Conservation (phyloP, 768 basidiomycete genomes). For the Tricholomella constricta region DNA sequence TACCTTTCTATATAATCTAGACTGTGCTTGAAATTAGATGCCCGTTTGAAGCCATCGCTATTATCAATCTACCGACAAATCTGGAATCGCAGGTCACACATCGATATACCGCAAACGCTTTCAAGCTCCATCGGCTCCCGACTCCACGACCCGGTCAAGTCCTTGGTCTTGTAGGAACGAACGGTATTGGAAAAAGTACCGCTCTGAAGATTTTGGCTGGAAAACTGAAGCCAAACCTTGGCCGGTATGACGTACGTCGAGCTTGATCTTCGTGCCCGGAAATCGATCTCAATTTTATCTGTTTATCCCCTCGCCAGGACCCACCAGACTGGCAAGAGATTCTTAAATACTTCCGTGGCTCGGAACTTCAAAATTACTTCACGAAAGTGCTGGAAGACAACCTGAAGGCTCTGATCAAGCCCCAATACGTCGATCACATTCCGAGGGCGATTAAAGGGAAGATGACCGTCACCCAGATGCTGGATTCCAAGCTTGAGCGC, state of each 20-base stretch:
- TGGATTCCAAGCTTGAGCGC: conserved; percentile 85
- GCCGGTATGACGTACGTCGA: conserved; percentile 83
- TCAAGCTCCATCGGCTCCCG: conserved; percentile 97
- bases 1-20: neutral
- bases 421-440: conserved; percentile 99
- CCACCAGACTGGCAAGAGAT: conserved; percentile 99
- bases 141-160: conserved; percentile 98
- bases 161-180: conserved; percentile 97
- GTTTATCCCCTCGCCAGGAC: conserved; percentile 69
- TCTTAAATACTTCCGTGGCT: conserved; percentile 96
- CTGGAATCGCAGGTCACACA: conserved; percentile 95
- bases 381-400: conserved; percentile 99
- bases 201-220: conserved; percentile 96
- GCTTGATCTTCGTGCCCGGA: neutral
- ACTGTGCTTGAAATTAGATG: conserved; percentile 55
- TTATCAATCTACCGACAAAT: conserved; percentile 98
- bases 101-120: conserved; percentile 96
- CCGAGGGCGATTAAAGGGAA: conserved; percentile 92
- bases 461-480: conserved; percentile 87
- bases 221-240: conserved; percentile 97
- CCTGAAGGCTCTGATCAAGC: conserved; percentile 97
- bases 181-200: conserved; percentile 99
- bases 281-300: conserved; percentile 1
- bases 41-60: conserved; percentile 98
- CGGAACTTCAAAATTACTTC: conserved; percentile 99